Evolutionary conservation across 768 basidiomycete genomes (phyloP), one percentile per base, ranked within the genome.

Genomic region (Boletus patriciae): DNA sequence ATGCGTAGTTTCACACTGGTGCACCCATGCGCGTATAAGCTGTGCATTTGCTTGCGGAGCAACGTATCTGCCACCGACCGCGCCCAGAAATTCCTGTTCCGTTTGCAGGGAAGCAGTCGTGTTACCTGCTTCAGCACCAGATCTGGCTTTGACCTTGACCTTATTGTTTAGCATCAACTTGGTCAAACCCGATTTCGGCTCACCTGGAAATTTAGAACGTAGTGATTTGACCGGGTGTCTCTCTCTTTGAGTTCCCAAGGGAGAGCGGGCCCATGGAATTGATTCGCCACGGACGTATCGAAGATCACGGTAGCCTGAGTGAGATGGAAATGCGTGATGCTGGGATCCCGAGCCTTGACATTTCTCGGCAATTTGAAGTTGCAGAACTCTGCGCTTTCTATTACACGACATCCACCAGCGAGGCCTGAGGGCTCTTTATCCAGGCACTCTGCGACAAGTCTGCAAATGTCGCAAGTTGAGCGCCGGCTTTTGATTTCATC

Each of bases 1-100:
- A 2, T 65, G 64, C 6, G 49, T 18, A 11, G 15, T 60, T 57
- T 64, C 62, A 12, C 61, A 60, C 2, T 33, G 55, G 8, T 55
- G 47, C 52, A 63, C 57, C 64, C 62, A 63, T 6, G 31, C 12
- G 3, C 54, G 52, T n/a, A 63, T 21, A n/a, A 66, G 54, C 18
- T 57, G 29, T 27, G n/a, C 6, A 4, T 63, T 25, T 10, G 50
- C 38, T 33, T 60, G 57, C 1, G 34, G 27, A 10, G 15, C 0
- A 13, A 64, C 47, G 1, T 23, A 29, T 64, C 54, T 63, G 0
- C 62, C 62, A 9, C 62, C 62, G 11, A 63, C 27, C 0, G 50
- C 12, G 4, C 40, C 21, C 4, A 63, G 44, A 2, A 50, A 50
- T 10, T 49, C 50, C 7, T 49, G 9, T 38, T 60, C 62, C 6